phyloP scores from a whole-genome alignment of 805 yeast genomes.

The Ogataea saltuana region DNA sequence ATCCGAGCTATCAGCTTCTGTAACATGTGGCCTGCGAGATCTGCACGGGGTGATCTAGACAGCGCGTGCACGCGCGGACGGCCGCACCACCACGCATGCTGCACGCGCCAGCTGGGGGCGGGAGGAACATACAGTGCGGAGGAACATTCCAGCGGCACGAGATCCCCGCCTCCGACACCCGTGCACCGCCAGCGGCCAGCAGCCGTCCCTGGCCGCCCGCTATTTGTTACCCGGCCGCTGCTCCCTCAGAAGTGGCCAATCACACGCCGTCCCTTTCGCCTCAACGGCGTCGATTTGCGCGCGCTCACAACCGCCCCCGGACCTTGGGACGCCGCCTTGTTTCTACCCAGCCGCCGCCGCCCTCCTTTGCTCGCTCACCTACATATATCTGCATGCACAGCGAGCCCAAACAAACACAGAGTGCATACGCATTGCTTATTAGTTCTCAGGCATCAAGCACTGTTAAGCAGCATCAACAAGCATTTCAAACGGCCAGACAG shows the following conservation, averaged over 20 bases:
- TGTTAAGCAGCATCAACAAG: slow-evolving; percentile 1
- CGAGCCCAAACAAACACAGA: slow-evolving; percentile 13
- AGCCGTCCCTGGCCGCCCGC: not conserved
- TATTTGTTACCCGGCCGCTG: too few relatives aligned
- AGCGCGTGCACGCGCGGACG: too few relatives aligned
- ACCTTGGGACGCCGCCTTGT: too few relatives aligned
- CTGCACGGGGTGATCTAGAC: not conserved
- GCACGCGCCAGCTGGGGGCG: too few relatives aligned
- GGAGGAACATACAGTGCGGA: too few relatives aligned
- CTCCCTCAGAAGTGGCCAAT: not conserved
- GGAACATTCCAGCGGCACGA: too few relatives aligned
- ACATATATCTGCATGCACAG: slow-evolving; percentile 22
- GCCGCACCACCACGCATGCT: too few relatives aligned
- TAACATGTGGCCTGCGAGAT: too few relatives aligned
- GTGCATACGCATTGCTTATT: slow-evolving; percentile 21
- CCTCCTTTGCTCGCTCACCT: slow-evolving; percentile 12
- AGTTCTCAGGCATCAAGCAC: slow-evolving; percentile 13
- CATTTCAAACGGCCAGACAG: not conserved
- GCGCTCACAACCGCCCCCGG: too few relatives aligned
- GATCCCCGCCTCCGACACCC: not conserved
- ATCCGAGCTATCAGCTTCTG: too few relatives aligned
- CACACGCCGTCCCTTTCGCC: not conserved
- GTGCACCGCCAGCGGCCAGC: not conserved
- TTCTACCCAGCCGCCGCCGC: too few relatives aligned
- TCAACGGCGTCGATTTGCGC: not conserved